Conservation (phyloP, 2,329 filamentous ascomycete genomes). For the Fusarium cicatricum region DNA sequence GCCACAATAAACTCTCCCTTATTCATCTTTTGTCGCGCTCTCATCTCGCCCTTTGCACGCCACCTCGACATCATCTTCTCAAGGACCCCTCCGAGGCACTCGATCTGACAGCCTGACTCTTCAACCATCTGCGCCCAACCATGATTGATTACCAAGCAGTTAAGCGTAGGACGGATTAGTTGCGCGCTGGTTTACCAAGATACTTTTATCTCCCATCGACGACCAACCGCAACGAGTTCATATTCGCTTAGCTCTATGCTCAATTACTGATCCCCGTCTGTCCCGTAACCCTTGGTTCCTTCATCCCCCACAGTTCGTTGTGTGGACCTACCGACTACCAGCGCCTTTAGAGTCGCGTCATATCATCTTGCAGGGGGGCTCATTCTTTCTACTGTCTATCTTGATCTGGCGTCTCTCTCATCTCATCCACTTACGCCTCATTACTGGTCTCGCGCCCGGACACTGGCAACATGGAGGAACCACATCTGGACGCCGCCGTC, state of each 20-base stretch:
- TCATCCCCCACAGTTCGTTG: conserved; percentile 20
- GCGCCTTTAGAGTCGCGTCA: conserved; percentile 14
- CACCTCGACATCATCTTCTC: not conserved
- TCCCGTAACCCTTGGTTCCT: conserved; percentile 18
- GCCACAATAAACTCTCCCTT: conserved; percentile 3
- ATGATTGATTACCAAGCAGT: conserved; percentile 36
- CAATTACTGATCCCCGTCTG: conserved; percentile 19
- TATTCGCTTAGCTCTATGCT: conserved; percentile 20
- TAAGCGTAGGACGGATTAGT: conserved; percentile 26
- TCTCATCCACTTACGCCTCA: conserved; percentile 1
- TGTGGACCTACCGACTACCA: conserved; percentile 21
- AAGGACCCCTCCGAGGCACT: not conserved
- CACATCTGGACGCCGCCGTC: conserved; percentile 9
- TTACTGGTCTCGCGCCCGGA: conserved; percentile 6
- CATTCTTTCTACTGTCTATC: not conserved
- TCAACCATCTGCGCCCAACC: conserved; percentile 3
- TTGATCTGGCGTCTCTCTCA: not conserved
- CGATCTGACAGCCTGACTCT: conserved; percentile 8
- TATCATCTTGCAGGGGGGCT: conserved; percentile 14
- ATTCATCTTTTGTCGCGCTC: conserved; percentile 13
- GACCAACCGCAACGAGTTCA: conserved; percentile 17
- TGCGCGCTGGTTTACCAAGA: conserved; percentile 13
- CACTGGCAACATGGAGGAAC: conserved; percentile 32
- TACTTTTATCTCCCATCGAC: conserved; percentile 13
- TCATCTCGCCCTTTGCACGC: conserved; percentile 4